Base-by-base conservation (phyloP, 1,284 basidiomycete species). In the Cutaneotrichosporon cavernicola region DNA sequence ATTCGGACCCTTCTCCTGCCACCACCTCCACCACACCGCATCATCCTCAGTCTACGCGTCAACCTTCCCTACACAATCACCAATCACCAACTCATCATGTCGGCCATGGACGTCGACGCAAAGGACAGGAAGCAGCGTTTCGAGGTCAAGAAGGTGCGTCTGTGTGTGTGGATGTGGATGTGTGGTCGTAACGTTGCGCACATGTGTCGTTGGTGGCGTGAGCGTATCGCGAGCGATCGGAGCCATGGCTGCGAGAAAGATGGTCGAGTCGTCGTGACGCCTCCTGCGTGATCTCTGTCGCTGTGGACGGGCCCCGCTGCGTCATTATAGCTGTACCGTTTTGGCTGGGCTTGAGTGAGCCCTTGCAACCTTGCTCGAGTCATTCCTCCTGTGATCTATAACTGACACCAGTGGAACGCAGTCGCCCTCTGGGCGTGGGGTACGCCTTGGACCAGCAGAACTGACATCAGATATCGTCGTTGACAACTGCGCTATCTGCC, bases 391-490 rank as follows among this genome's bases (percentile, higher is more conserved):
- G 26, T 26, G 26, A 26, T 3, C 26, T 3, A 26, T 26, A 3
- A 3, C 38, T 40, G 21, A 49, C 4, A 57, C 49, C 71, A 97
- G 94, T 97, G 93, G 93, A 96, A 96, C 74, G 94, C 94, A 34
- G 94, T 97, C 62, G 86, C 94, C 2, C 84, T 97, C 0, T 97
- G 94, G 94, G 91, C 94, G 32, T 97, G 94, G 93, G 93, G 92
- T 94, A 69, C 67, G 86, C 62, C 38, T 3, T 6, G 9, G 8
- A 26, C 18, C 5, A 5, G 18, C 31, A n/a, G 32, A 1, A 11
- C 66, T 68, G 30, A 65, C 57, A 9, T 3, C 71, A 93, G 92
- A 95, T 78, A 95, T 96, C 74, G 92, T 94, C 66, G 92, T 96
- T 61, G 93, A 96, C 81, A 97, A 95, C 81, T 97, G 92, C 73